A percentile compares a stretch with the other conserved stretches of the same genome.
Evolutionary conservation across 345 rosid species (phyloP).

Genomic region (Citrus maxima): DNA sequence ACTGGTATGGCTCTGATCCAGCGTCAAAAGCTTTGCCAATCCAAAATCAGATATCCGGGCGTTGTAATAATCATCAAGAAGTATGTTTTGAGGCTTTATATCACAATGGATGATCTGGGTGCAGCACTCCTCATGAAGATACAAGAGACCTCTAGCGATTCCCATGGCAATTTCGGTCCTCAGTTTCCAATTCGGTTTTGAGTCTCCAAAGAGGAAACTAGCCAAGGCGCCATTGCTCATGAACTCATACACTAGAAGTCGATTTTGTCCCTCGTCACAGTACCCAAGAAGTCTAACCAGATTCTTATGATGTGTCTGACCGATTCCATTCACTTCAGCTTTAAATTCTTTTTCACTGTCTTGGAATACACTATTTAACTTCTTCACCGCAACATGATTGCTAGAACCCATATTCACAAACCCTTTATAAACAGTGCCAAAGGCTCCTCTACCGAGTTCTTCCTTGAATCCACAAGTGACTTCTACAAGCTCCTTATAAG

Average conservation of each 20-base stretch:
- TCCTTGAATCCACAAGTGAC: slow-evolving; percentile 35
- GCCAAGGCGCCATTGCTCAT: slow-evolving; percentile 32
- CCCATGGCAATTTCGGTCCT: slow-evolving; percentile 30
- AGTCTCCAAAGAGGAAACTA: slow-evolving; percentile 20
- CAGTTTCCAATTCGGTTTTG: slow-evolving; percentile 23
- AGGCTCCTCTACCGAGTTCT: slow-evolving; percentile 41
- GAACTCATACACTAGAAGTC: slow-evolving; percentile 34
- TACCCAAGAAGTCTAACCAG: slow-evolving; percentile 35
- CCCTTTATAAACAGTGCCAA: slow-evolving; percentile 42
- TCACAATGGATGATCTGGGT: slow-evolving; percentile 40
- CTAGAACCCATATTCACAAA: neutral
- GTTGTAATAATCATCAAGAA: slow-evolving; percentile 18
- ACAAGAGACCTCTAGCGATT: slow-evolving; percentile 33
- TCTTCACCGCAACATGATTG: slow-evolving; percentile 33
- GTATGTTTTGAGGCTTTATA: slow-evolving; percentile 46
- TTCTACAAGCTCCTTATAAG: slow-evolving; percentile 30
- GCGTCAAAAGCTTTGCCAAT: slow-evolving; percentile 34
- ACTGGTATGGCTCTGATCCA: slow-evolving; percentile 18
- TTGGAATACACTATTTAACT: slow-evolving; percentile 12
- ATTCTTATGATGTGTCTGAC: slow-evolving; percentile 39
- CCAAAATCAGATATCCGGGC: slow-evolving; percentile 37
- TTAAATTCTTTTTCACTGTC: slow-evolving; percentile 30
- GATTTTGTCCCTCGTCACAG: slow-evolving; percentile 32
- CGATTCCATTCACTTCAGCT: slow-evolving; percentile 30
- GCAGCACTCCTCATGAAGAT: slow-evolving; percentile 38